These are phyloP conservation scores for Candida nonsorbophila DNA, from an alignment of 805 yeast genomes.

Conservation along the genomic window DNA sequence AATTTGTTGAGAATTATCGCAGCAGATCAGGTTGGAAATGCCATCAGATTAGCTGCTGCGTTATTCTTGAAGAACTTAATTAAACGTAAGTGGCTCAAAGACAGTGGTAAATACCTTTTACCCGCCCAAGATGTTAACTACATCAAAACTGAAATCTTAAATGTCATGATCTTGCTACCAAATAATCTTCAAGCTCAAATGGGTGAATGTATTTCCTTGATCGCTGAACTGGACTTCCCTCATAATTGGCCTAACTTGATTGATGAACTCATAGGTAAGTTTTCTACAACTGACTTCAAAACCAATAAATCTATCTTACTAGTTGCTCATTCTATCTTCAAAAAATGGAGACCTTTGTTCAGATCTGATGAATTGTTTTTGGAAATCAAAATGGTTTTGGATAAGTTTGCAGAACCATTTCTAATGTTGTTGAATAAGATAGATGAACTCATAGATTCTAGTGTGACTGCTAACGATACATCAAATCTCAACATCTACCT, in stretches of 20 bases:
- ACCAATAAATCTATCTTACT: constrained; percentile 79
- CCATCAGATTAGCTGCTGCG: constrained; percentile 82
- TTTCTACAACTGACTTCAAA: constrained; percentile 61
- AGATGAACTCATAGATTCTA: constrained; percentile 54
- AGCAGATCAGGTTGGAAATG: constrained; percentile 42
- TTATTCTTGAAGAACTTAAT: constrained; percentile 85
- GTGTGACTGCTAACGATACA: constrained; percentile 20
- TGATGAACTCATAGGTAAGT: constrained; percentile 64
- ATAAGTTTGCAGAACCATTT: constrained; percentile 77
- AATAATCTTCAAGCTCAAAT: constrained; percentile 81
- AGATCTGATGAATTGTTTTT: constrained; percentile 83
- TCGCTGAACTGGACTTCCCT: constrained; percentile 96
- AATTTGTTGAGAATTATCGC: constrained; percentile 76
- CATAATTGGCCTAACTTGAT: constrained; percentile 77
- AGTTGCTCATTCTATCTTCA: constrained; percentile 94
- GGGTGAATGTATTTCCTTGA: constrained; percentile 87
- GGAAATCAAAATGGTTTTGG: constrained; percentile 84
- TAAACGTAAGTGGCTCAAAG: constrained; percentile 84
- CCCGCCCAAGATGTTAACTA: constrained; percentile 55
- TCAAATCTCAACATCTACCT: constrained; percentile 52
- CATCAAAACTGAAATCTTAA: constrained; percentile 72
- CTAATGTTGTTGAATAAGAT: constrained; percentile 61
- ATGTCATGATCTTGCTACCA: constrained; percentile 82
- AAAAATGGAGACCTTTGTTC: constrained; percentile 93
- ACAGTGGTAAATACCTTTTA: constrained; percentile 73